Percentiles rank a stretch among this genome's conserved stretches.
Conservation (phyloP, 441 rosid genomes). For the California macrophylla region DNA sequence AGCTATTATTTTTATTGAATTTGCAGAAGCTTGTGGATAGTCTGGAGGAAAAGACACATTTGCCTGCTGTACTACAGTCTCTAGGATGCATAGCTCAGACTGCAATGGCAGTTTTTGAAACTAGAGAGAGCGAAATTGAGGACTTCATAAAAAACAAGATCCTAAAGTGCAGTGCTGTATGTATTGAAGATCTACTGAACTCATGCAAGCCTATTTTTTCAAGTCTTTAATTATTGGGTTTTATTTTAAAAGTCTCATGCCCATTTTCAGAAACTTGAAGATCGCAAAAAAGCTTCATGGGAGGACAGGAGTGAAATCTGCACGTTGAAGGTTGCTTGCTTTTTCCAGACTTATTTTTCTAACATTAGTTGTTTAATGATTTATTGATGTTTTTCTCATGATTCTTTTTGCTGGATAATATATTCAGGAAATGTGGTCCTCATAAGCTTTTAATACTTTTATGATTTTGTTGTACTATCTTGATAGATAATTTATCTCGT, state of each 20-base stretch:
- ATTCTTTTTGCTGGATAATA: background rate
- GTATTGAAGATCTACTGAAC: constrained; percentile 25
- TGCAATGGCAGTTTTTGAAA: constrained; percentile 97
- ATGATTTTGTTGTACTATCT: constrained; percentile 11
- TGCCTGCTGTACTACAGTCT: constrained; percentile 89
- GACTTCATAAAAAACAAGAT: constrained; percentile 74
- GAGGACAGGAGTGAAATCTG: constrained; percentile 78
- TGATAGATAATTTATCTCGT: constrained; percentile 11
- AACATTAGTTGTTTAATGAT: background rate
- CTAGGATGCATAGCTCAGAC: constrained; percentile 97
- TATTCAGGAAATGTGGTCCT: background rate
- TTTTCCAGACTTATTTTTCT: constrained; percentile 9
- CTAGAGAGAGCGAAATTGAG: constrained; percentile 81
- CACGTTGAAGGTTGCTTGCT: constrained; percentile 68
- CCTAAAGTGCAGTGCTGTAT: constrained; percentile 52
- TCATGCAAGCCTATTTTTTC: constrained; percentile 18
- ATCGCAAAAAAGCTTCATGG: constrained; percentile 47
- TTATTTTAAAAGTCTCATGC: constrained; percentile 17
- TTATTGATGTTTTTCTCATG: background rate
- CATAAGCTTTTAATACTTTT: background rate
- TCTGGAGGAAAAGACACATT: constrained; percentile 81
- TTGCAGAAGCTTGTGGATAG: constrained; percentile 88
- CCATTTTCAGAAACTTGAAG: constrained; percentile 56
- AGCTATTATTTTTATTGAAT: constrained; percentile 22
- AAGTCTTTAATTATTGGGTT: constrained; percentile 13